These are phyloP conservation scores for Penicillium griseofulvum DNA, from an alignment of 2,329 filamentous ascomycete genomes.

Conservation along the genomic window DNA sequence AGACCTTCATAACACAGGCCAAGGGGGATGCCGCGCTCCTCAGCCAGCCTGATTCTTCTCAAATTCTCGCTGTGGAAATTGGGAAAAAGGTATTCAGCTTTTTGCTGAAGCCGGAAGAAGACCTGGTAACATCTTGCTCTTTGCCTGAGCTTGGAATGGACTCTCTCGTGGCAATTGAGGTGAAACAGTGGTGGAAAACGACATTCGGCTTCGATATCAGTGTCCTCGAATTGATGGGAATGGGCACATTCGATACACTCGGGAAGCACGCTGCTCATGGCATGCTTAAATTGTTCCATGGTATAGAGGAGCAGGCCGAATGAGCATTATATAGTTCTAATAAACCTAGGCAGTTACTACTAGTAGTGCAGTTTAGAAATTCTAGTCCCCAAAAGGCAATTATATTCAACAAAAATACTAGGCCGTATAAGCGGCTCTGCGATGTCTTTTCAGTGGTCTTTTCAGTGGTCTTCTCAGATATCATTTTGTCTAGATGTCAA, in stretches of 20 bases:
- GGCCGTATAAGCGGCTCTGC: too few species aligned
- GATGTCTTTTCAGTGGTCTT: too few species aligned
- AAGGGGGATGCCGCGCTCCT: slow-evolving; percentile 2
- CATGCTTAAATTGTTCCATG: slow-evolving; percentile 8
- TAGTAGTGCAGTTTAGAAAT: too few species aligned
- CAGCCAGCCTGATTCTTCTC: background rate
- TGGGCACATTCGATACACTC: slow-evolving; percentile 13
- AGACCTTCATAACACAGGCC: slow-evolving; percentile 3
- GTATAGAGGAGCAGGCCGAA: background rate
- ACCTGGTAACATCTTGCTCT: slow-evolving; percentile 18
- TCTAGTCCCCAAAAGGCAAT: too few species aligned
- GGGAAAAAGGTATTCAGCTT: slow-evolving; percentile 21
- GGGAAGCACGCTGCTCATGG: slow-evolving; percentile 12
- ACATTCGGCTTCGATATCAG: slow-evolving; percentile 23
- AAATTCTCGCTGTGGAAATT: slow-evolving; percentile 18
- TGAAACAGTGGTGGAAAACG: slow-evolving; percentile 26
- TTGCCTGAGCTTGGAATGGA: slow-evolving; percentile 27
- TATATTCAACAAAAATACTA: too few species aligned
- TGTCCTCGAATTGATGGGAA: slow-evolving; percentile 27
- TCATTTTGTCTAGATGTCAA: too few species aligned
- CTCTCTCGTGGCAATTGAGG: slow-evolving; percentile 31
- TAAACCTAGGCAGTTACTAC: too few species aligned
- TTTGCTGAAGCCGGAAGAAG: slow-evolving; percentile 18
- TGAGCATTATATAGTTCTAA: background rate
- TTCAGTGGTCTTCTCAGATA: too few species aligned